phyloP scores from a whole-genome alignment of 2,329 filamentous ascomycete species.

The Mycogone perniciosa region DNA sequence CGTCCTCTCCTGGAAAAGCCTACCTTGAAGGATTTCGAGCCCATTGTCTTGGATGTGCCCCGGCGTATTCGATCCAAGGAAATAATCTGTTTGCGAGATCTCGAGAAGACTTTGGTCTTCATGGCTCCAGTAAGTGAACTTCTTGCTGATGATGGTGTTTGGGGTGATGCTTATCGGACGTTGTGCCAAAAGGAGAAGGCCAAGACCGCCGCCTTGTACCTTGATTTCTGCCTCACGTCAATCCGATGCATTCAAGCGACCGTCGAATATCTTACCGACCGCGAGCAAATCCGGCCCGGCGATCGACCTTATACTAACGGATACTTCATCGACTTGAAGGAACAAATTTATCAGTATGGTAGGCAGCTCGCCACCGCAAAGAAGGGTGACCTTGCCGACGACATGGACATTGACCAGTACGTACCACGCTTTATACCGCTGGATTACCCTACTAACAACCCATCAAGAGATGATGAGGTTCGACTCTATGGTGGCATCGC shows the following conservation, averaged over 20 bases:
- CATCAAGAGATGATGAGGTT: slow-evolving; percentile 55
- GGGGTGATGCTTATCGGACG: slow-evolving; percentile 63
- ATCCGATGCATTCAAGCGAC: slow-evolving; percentile 87
- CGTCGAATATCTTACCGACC: slow-evolving; percentile 76
- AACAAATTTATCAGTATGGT: slow-evolving; percentile 88
- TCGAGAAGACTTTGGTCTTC: slow-evolving; percentile 89
- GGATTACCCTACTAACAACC: slow-evolving; percentile 23
- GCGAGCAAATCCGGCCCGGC: slow-evolving; percentile 74
- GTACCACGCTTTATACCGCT: slow-evolving; percentile 30
- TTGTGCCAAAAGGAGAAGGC: slow-evolving; percentile 71
- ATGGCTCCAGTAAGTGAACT: slow-evolving; percentile 84
- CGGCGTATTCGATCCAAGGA: slow-evolving; percentile 75
- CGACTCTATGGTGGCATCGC: slow-evolving; percentile 75
- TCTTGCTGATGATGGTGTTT: slow-evolving; percentile 48
- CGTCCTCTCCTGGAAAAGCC: slow-evolving; percentile 69
- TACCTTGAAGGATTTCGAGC: slow-evolving; percentile 71
- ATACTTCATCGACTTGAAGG: slow-evolving; percentile 93
- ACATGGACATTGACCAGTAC: slow-evolving; percentile 55
- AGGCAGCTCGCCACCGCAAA: slow-evolving; percentile 72
- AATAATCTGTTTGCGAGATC: slow-evolving; percentile 83
- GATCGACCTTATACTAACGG: slow-evolving; percentile 92
- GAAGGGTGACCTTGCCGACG: slow-evolving; percentile 52
- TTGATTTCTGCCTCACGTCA: slow-evolving; percentile 83
- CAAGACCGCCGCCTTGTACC: slow-evolving; percentile 64
- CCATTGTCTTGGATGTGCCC: slow-evolving; percentile 71